phyloP scores from a whole-genome alignment of 805 yeast genomes.

The Starmerella geochares region DNA sequence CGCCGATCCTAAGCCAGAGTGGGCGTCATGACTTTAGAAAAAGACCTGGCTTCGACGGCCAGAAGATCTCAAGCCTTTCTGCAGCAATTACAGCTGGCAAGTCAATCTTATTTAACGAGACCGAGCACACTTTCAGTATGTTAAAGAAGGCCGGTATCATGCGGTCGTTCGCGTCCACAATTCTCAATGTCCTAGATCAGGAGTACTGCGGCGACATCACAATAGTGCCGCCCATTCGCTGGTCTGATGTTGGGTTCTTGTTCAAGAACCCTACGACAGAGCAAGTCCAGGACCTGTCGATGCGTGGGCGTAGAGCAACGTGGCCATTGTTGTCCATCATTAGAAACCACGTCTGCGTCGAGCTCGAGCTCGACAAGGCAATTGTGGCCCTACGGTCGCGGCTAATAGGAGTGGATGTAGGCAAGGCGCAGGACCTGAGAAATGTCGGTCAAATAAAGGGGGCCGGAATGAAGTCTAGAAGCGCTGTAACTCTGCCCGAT shows the following conservation, averaged over 20 bases:
- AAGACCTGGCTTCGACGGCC: background rate
- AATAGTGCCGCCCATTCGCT: slow-evolving; percentile 64
- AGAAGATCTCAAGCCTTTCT: background rate
- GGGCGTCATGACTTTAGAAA: background rate
- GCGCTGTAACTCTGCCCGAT: slow-evolving; percentile 1
- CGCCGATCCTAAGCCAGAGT: slow-evolving; percentile 50
- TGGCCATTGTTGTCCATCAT: slow-evolving; percentile 88
- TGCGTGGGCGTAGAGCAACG: slow-evolving; percentile 81
- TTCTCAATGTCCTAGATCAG: slow-evolving; percentile 69
- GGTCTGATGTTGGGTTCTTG: slow-evolving; percentile 49
- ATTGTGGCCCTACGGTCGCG: slow-evolving; percentile 50
- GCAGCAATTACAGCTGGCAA: background rate
- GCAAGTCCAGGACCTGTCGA: slow-evolving; percentile 55
- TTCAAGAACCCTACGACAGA: slow-evolving; percentile 75
- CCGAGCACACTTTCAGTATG: slow-evolving; percentile 66
- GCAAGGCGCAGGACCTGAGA: background rate
- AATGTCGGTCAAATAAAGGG: background rate
- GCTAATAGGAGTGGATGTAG: slow-evolving; percentile 12
- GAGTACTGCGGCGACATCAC: slow-evolving; percentile 90
- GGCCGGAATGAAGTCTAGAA: background rate
- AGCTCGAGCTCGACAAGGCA: slow-evolving; percentile 73
- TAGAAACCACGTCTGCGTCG: slow-evolving; percentile 81
- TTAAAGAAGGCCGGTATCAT: slow-evolving; percentile 67
- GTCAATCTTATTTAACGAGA: slow-evolving; percentile 50
- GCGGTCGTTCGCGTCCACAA: slow-evolving; percentile 58